These are phyloP conservation scores for Diaporthe sp. DNA, from an alignment of 2,329 filamentous ascomycete species.

Conservation along the genomic window DNA sequence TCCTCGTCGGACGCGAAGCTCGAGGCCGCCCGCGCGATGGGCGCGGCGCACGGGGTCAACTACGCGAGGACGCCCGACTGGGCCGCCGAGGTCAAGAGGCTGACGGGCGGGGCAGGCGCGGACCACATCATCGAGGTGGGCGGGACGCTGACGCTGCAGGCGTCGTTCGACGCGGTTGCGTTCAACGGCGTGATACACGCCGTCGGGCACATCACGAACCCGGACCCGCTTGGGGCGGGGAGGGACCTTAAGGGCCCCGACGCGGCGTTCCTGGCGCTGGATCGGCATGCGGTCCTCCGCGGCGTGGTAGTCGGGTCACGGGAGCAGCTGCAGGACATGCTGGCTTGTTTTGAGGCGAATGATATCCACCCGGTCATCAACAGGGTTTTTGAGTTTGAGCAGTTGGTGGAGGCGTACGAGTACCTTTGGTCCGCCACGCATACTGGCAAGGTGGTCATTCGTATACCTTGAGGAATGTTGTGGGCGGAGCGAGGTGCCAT, in stretches of 20 bases:
- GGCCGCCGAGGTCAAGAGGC: constrained; percentile 45
- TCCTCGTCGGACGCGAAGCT: constrained; percentile 68
- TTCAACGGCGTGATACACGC: constrained; percentile 66
- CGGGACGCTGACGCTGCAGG: constrained; percentile 63
- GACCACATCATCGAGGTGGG: constrained; percentile 70
- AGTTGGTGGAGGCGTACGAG: neutral
- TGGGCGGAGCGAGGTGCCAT: neutral
- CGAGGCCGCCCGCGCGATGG: constrained; percentile 60
- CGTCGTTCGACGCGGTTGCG: constrained; percentile 65
- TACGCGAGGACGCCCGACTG: constrained; percentile 53
- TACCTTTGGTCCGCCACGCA: neutral
- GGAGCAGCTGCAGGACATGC: constrained; percentile 52
- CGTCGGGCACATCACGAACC: constrained; percentile 53
- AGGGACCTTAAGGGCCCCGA: constrained; percentile 49
- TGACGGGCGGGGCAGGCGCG: constrained; percentile 45
- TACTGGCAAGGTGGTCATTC: neutral
- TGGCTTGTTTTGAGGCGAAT: constrained; percentile 1
- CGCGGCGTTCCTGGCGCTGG: constrained; percentile 47
- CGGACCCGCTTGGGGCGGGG: constrained; percentile 40
- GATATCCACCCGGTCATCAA: neutral
- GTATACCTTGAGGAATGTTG: neutral
- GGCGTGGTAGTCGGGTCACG: constrained; percentile 53
- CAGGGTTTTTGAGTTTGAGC: neutral
- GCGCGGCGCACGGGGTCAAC: constrained; percentile 66
- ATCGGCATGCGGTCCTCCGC: constrained; percentile 51